These are phyloP conservation scores for Chlamydomonas reinhardtii DNA, from an alignment of 163 green algal genomes.

Conservation along the genomic window DNA sequence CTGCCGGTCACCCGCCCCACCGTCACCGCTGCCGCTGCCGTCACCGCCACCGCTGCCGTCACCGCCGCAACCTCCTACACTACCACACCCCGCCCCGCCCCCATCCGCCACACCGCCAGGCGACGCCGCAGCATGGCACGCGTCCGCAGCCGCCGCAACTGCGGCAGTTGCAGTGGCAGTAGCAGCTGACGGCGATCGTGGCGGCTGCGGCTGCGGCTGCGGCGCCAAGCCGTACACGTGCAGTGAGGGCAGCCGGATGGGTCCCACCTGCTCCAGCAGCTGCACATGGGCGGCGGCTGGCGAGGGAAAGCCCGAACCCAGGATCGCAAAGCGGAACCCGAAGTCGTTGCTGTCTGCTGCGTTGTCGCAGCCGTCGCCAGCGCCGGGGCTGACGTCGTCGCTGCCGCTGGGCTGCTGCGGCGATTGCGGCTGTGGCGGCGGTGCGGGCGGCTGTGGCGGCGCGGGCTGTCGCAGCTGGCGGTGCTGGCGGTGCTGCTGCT, in stretches of 20 bases:
- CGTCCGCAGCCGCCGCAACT: too few species aligned
- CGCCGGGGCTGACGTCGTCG: too few species aligned
- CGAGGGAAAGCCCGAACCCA: slow-evolving; percentile 54
- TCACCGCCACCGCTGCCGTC: neutral
- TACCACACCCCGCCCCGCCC: neutral
- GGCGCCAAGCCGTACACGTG: slow-evolving; percentile 52
- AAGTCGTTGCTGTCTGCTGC: neutral
- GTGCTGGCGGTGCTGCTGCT: slow-evolving; percentile 48
- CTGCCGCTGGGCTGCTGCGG: too few species aligned
- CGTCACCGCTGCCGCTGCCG: neutral
- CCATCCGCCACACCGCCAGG: neutral
- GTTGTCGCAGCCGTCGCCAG: too few species aligned
- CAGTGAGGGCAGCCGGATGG: slow-evolving; percentile 52
- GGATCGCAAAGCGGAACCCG: slow-evolving; percentile 54
- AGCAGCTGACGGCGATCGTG: too few species aligned
- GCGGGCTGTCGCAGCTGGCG: neutral
- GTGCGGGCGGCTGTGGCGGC: neutral
- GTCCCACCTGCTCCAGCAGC: slow-evolving; percentile 42
- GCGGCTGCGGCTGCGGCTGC: too few species aligned
- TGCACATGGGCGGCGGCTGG: slow-evolving; percentile 5
- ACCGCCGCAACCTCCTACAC: neutral
- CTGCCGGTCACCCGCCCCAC: slow-evolving; percentile 52
- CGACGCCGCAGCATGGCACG: neutral
- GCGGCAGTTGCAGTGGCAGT: too few species aligned
- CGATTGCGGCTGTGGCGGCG: too few species aligned